Percentiles rank a stretch among this genome's conserved stretches.
These are phyloP conservation scores for Cadophora sp. DNA, from an alignment of 2,329 filamentous ascomycete species.

Conservation along the genomic window DNA sequence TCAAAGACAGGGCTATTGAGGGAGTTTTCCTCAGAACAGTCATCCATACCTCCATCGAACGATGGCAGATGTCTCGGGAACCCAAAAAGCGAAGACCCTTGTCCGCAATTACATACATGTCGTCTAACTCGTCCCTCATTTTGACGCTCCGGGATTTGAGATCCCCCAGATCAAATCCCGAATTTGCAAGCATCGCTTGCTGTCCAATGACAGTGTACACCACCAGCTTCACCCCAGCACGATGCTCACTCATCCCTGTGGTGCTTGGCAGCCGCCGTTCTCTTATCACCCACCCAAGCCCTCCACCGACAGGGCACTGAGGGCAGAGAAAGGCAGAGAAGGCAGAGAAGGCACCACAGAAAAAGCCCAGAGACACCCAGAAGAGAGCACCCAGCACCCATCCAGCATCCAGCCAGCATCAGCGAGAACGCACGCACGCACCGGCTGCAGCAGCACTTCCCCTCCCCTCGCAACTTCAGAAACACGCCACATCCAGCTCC, in stretches of 20 bases:
- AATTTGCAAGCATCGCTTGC: not conserved
- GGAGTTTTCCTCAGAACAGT: not conserved
- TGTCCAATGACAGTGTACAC: not conserved
- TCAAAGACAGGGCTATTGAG: not conserved
- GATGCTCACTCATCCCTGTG: constrained; percentile 6
- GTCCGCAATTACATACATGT: not conserved
- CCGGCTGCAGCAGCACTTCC: constrained; percentile 7
- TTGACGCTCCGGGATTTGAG: constrained; percentile 3
- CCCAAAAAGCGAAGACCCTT: too few species aligned
- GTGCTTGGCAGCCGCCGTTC: constrained; percentile 11
- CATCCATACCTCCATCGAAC: constrained; percentile 2
- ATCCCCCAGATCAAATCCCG: constrained; percentile 4
- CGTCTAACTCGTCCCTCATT: not conserved
- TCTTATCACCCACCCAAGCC: constrained; percentile 21
- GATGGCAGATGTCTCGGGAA: constrained; percentile 3
- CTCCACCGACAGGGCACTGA: constrained; percentile 12
- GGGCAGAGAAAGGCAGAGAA: too few species aligned
- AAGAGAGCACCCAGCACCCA: not conserved
- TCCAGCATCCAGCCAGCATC: too few species aligned
- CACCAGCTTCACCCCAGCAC: constrained; percentile 4
- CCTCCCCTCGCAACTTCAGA: constrained; percentile 11
- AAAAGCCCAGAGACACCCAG: not conserved
- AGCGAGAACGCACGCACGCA: too few species aligned
- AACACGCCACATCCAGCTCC: constrained; percentile 16
- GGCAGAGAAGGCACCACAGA: too few species aligned